Evolutionary conservation across 441 rosid species (phyloP), one percentile per base, ranked within the genome.

Genomic region (Syzygium syzygioides): DNA sequence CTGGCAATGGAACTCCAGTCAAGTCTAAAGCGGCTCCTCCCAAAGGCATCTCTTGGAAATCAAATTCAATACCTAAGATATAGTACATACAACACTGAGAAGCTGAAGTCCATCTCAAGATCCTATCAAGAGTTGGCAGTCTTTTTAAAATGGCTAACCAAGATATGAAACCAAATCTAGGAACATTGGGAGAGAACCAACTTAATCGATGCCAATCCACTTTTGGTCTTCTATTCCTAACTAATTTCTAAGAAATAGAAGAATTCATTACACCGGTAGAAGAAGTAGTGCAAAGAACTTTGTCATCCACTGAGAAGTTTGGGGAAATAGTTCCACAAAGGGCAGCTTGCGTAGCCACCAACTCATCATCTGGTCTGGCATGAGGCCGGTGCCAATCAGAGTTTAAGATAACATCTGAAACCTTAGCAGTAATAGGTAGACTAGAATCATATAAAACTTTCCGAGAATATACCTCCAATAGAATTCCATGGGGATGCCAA

Each of bases 1-100:
- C 96, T 0, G 98, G 99, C 93, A 96, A 93, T 30, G 98, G 98
- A 87, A 96, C 97, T 91, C 98, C 99, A 18, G 95, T 94, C 92
- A 94, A 94, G 93, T 97, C 99, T 94, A 97, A 93, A 32, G 99
- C 98, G 64, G 95, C 95, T 91, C 99, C 99, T 83, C 99, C 99
- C 90, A 97, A 87, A 6, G 97, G 95, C 98, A 95, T 96, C 93
- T 97, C 97, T 86, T 90, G 94, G 88, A 96, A 97, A 87, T 87
- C 91, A 90, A 97, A 96, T 55, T 95, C 95, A 94, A 97, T 86
- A 84, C 98, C 99, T 97, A 88, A 84, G 17, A 86, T 6, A 86
- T 20, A 23, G 84, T 88, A 86, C 34, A 13, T 32, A 60, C 37
- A 12, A 32, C 13, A 87, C n/a, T 37, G 26, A 41, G 7, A 68